phyloP scores from a whole-genome alignment of 1,284 basidiomycete species.

The Ustilago tritici region DNA sequence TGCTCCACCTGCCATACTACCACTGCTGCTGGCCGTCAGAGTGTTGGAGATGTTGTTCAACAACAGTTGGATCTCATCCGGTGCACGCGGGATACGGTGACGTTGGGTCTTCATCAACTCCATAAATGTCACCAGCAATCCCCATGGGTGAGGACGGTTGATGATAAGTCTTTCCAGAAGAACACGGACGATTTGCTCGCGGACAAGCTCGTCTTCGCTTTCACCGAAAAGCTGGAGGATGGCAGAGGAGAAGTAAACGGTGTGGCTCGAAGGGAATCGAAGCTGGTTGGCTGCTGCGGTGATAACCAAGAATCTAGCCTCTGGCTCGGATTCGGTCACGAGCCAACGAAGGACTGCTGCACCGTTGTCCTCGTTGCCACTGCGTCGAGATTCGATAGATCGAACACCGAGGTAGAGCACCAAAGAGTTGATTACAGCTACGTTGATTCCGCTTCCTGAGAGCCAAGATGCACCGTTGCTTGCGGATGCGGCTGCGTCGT shows the following conservation, averaged over 20 bases:
- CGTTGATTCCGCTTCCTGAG: slow-evolving; percentile 80
- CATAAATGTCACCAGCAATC: slow-evolving; percentile 90
- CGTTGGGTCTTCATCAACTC: slow-evolving; percentile 76
- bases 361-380: slow-evolving; percentile 80
- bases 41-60: slow-evolving; percentile 63
- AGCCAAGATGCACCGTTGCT: slow-evolving; percentile 4
- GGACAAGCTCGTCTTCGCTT: slow-evolving; percentile 76
- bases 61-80: slow-evolving; percentile 65
- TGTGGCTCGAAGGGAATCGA: slow-evolving; percentile 73
- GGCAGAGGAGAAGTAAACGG: slow-evolving; percentile 84
- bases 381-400: slow-evolving; percentile 76
- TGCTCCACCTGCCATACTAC: slow-evolving; percentile 2
- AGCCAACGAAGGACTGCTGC: slow-evolving; percentile 80
- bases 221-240: slow-evolving; percentile 85
- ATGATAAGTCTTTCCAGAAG: slow-evolving; percentile 93
- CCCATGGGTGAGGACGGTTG: slow-evolving; percentile 97
- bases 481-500: slow-evolving; percentile 19
- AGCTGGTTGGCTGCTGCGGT: slow-evolving; percentile 91
- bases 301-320: slow-evolving; percentile 95
- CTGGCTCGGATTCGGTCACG: slow-evolving; percentile 84
- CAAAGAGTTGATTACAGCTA: slow-evolving; percentile 87
- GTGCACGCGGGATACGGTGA: slow-evolving; percentile 57
- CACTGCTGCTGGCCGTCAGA: slow-evolving; percentile 20
- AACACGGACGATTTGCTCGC: slow-evolving; percentile 90
- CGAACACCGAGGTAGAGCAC: slow-evolving; percentile 95